Percentiles rank a stretch among this genome's conserved stretches.
These are phyloP conservation scores for Rhizoclosmatium sp. DNA, from an alignment of 192 early-diverging fungal genomes.

Conservation along the genomic window DNA sequence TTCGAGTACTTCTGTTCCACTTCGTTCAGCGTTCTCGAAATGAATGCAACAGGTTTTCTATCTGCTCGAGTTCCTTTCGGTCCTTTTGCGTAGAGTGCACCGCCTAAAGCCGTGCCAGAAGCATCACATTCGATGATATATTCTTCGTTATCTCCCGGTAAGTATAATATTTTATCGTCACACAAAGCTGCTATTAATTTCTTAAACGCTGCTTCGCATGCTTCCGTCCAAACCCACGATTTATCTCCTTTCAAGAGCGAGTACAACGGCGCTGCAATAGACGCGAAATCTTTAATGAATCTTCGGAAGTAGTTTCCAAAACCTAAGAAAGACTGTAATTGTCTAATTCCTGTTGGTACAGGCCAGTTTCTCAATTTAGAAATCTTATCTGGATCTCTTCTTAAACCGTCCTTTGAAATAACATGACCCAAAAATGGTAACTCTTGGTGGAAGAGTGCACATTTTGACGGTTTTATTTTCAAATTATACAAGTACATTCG, in stretches of 20 bases:
- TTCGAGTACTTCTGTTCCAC: slow-evolving; percentile 32
- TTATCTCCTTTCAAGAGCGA: slow-evolving; percentile 10
- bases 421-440: slow-evolving; percentile 50
- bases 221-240: slow-evolving; percentile 5
- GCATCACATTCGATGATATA: slow-evolving; percentile 28
- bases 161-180: not conserved
- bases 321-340: slow-evolving; percentile 33
- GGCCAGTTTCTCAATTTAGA: slow-evolving; percentile 38
- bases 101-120: slow-evolving; percentile 10
- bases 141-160: not conserved
- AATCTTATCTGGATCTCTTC: slow-evolving; percentile 39
- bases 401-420: slow-evolving; percentile 42
- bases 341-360: slow-evolving; percentile 8
- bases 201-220: slow-evolving; percentile 35
- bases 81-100: slow-evolving; percentile 9
- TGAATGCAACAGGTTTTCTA: slow-evolving; percentile 6
- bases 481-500: slow-evolving; percentile 39
- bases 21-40: not conserved
- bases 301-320: slow-evolving; percentile 46
- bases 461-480: slow-evolving; percentile 52
- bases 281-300: slow-evolving; percentile 38
- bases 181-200: slow-evolving; percentile 40
- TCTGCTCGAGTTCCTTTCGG: not conserved
- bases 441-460: slow-evolving; percentile 30
- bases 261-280: slow-evolving; percentile 38